Evolutionary conservation across 2,329 filamentous ascomycete species (phyloP), one percentile per base, ranked within the genome.

Genomic region (Macrophomina pseudophaseolina): DNA sequence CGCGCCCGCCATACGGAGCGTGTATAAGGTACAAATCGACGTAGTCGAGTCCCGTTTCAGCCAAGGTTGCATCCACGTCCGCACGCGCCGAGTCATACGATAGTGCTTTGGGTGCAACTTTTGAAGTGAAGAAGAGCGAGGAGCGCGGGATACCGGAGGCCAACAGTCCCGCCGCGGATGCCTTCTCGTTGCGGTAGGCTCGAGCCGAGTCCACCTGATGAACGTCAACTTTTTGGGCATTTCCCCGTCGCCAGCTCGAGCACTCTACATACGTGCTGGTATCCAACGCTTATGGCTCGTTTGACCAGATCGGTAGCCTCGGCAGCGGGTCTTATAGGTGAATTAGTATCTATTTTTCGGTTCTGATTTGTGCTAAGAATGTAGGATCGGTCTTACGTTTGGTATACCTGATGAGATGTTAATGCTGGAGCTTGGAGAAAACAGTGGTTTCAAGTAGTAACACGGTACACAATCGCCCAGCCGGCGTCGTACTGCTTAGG

Each of bases 251-350:
- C 28, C 11, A 12, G 58, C 68, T 11, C 28, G 8, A 2, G 8
- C 6, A 33, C 12, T n/a, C 35, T 42, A 23, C 23, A 23, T 53
- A 64, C 60, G 72, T 86, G 84, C 6, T 81, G 79, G 73, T 86
- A 87, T 12, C 85, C 85, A 54, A 78, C 72, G 48, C 82, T 77
- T 32, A 85, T 74, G 9, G 78, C 78, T 56, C 89, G 86, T 12
- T 81, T 70, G 7, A 86, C 85, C 1, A 89, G 86, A 33, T 83
- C 81, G 71, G 87, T 84, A n/a, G 86, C 84, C 5, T 85, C 76
- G 67, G 84, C 82, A 28, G 85, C 81, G 12, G 88, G 87, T 5
- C 84, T 87, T 63, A 18, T 18, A 30, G 14, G 9, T 40, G 2
- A 28, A 1, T 46, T 42, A 32, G 32, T 16, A 38, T 49, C 32